Conservation (phyloP, 1,284 basidiomycete genomes). For the Malassezia sp. region DNA sequence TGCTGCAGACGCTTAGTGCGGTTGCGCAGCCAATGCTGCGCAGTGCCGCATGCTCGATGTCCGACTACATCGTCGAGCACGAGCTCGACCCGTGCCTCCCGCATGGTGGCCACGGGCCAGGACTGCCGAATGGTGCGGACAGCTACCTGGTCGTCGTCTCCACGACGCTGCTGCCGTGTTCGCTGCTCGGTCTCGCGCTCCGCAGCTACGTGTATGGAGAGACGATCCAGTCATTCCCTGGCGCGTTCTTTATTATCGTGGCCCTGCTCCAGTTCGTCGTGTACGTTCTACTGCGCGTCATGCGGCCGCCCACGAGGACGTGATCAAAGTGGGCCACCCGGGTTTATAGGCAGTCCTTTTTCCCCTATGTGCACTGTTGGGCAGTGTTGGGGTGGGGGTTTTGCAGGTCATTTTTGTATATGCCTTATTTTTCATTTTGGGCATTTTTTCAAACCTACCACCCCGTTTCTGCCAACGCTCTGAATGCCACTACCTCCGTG, state of each 20-base stretch:
- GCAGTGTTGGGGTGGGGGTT: no score
- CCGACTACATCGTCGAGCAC: constrained; percentile 8
- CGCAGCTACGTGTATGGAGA: constrained; percentile 11
- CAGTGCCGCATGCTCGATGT: constrained; percentile 12
- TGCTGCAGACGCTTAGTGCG: constrained; percentile 2
- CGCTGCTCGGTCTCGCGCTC: constrained; percentile 4
- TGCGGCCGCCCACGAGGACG: constrained; percentile 8
- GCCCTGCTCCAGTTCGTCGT: constrained; percentile 3
- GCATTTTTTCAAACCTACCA: no score
- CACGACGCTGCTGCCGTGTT: constrained; percentile 10
- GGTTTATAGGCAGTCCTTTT: no score
- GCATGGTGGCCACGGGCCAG: neutral
- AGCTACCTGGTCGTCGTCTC: constrained; percentile 15
- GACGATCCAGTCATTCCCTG: constrained; percentile 8
- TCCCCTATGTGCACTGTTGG: no score
- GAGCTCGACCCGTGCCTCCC: neutral
- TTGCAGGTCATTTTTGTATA: no score
- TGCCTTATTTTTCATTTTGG: no score
- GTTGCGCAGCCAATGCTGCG: constrained; percentile 10
- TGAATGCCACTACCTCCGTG: no score
- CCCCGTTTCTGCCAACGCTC: no score
- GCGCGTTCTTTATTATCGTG: constrained; percentile 10
- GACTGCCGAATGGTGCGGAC: constrained; percentile 7
- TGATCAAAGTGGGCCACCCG: no score
- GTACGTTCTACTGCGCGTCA: neutral